These are phyloP conservation scores for Globisporangium nagaii DNA, from an alignment of 352 stramenopile species.

Conservation along the genomic window DNA sequence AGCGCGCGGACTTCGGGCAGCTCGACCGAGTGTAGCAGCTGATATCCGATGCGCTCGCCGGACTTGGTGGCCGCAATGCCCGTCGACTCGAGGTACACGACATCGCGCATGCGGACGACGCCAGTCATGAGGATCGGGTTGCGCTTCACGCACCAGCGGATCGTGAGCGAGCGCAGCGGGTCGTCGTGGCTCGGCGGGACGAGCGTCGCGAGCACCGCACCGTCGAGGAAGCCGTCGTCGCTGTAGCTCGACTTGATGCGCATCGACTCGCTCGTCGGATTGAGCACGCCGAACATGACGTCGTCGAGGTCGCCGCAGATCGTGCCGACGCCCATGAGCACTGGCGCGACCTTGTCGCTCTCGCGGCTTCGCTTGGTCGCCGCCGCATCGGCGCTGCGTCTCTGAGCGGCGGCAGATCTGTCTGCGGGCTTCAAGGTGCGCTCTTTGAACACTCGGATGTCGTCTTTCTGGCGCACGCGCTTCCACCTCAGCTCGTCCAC, in stretches of 20 bases:
- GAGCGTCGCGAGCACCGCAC: background rate
- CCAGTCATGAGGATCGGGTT: conserved; percentile 17
- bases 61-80: conserved; percentile 25
- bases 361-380: background rate
- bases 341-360: background rate
- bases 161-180: background rate
- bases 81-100: conserved; percentile 38
- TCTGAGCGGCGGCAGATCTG: background rate
- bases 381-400: background rate
- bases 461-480: background rate
- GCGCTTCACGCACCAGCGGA: background rate
- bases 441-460: background rate
- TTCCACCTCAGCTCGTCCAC: background rate
- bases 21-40: conserved; percentile 37
- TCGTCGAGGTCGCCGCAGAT: conserved; percentile 1
- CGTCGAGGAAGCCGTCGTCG: background rate
- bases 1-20: conserved; percentile 21
- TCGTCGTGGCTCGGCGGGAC: background rate
- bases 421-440: background rate
- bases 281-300: conserved; percentile 5
- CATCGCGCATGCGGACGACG: conserved; percentile 33
- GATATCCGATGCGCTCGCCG: conserved; percentile 42
- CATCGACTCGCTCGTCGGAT: conserved; percentile 5
- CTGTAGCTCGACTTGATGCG: background rate
- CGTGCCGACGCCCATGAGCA: background rate